Evolutionary conservation across 2,329 filamentous ascomycete genomes (phyloP).

Genomic region (Colletotrichum tamarilloi): DNA sequence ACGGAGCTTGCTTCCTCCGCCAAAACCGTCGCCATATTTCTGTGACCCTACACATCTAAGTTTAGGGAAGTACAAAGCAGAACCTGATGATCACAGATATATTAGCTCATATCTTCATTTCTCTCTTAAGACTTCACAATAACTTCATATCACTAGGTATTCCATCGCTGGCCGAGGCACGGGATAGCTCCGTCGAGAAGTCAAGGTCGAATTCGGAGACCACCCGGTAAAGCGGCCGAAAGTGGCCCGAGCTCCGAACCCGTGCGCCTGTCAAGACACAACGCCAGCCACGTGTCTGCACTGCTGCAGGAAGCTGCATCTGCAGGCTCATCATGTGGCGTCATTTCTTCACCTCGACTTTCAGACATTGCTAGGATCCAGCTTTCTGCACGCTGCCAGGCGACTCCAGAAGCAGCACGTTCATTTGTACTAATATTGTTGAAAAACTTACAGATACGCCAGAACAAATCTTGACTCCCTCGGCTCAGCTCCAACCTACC

Average conservation of each 20-base stretch:
- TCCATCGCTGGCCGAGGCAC: neutral
- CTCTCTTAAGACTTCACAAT: neutral
- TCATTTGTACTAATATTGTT: neutral
- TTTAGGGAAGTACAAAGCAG: no score
- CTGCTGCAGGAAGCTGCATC: neutral
- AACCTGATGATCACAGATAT: no score
- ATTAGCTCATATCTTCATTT: neutral
- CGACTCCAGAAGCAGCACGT: neutral
- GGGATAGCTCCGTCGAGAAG: neutral
- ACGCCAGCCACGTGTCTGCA: constrained; percentile 6
- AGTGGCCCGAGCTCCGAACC: constrained; percentile 6
- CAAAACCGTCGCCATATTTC: neutral
- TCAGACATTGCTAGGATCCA: neutral
- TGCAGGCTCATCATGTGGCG: constrained; percentile 12
- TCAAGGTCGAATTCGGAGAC: neutral
- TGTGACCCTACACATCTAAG: neutral
- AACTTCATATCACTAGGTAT: no score
- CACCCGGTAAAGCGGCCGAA: neutral
- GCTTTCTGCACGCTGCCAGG: neutral
- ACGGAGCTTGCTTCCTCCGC: neutral
- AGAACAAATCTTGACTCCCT: neutral
- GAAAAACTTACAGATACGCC: neutral
- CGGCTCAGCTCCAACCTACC: neutral
- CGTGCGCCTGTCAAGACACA: constrained; percentile 12
- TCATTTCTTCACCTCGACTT: neutral